phyloP scores from a whole-genome alignment of 75 land plant species.

The Larix kaempferi region DNA sequence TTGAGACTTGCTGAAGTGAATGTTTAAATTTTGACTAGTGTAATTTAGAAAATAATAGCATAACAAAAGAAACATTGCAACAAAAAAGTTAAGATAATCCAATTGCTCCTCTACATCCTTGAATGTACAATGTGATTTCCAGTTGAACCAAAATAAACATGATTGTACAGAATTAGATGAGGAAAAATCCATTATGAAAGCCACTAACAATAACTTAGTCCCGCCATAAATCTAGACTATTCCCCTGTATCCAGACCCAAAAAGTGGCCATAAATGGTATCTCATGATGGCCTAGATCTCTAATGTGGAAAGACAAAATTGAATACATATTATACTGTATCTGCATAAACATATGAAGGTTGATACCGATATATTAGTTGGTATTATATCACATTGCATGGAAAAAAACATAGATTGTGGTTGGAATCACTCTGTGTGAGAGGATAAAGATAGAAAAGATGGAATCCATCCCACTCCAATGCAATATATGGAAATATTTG shows the following conservation, averaged over 20 bases:
- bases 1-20: too few relatives aligned
- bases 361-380: constrained; percentile 8
- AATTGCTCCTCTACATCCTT: too few relatives aligned
- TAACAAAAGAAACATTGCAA: too few relatives aligned
- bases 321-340: not conserved
- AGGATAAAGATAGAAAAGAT: not conserved
- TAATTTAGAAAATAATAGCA: too few relatives aligned
- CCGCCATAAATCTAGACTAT: not conserved
- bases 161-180: constrained; percentile 2
- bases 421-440: not conserved
- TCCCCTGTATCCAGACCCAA: not conserved
- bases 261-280: not conserved
- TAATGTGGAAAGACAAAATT: not conserved
- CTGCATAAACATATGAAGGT: constrained; percentile 3
- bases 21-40: too few relatives aligned
- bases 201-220: not conserved
- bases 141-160: not conserved
- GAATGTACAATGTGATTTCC: too few relatives aligned
- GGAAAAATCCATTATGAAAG: not conserved
- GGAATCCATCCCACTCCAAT: not conserved
- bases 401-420: not conserved
- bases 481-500: not conserved
- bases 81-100: too few relatives aligned
- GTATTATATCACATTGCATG: constrained; percentile 3
- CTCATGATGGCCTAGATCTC: constrained; percentile 2